Base-by-base conservation (phyloP, 148 eudicot species). In the Vaccinium vitisidaea region DNA sequence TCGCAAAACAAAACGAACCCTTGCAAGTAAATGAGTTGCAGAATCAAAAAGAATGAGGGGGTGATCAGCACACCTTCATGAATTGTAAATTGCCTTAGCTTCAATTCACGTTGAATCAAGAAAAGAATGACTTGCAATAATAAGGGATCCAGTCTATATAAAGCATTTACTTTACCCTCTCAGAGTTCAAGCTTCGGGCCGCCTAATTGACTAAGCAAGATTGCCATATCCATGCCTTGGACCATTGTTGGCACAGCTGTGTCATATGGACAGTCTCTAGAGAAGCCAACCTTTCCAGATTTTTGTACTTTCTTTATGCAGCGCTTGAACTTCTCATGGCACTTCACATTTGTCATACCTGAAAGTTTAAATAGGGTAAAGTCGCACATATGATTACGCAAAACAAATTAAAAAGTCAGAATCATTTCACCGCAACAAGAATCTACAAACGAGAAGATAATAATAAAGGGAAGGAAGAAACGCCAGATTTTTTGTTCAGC, bases 151-250 rank as follows among this genome's bases (percentile, higher is more conserved):
- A 67, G 23, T 61, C 52, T 23, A 75, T 32, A 59, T 5, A 46
- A 48, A 11, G 63, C 36, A 16, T 83, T 79, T 79, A 4, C 48
- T 11, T 79, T 67, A 81, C 32, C 79, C 58, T 53, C 46, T 88
- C 88, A 94, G 80, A 96, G 98, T 87, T 96, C 99, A 61, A 86
- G 74, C 87, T 88, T 92, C 4, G 91, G 81, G 82, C 88, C 85
- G 77, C 94, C 94, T 0, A 93, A 67, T 87, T 95, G 98, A 77
- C 99, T 97, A 83, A 95, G 88, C 86, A 96, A 25, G 83, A 97
- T 97, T 49, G 99, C 98, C 95, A 97, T 86, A 86, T 95, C 98
- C 99, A 95, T 97, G 18, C 99, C 99, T 87, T 97, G 98, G 10
- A 88, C 91, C 99, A 97, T 97, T 67, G 98, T 95, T 27, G 98